A percentile compares a stretch with the other conserved stretches of the same genome.
Evolutionary conservation across 2,329 filamentous ascomycete species (phyloP).

Genomic region (Phoma sp.): DNA sequence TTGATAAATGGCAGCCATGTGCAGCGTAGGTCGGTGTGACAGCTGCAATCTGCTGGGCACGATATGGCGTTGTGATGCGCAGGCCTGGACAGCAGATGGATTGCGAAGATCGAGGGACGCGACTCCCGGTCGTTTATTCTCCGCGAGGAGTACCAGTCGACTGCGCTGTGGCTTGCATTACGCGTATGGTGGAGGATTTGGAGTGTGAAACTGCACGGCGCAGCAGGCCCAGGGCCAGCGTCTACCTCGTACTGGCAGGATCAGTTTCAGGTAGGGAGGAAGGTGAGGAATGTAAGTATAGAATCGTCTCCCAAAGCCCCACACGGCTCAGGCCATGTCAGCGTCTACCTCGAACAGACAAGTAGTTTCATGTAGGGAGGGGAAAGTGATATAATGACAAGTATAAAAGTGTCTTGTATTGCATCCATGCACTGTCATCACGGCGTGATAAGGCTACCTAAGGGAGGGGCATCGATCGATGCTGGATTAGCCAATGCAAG

Average conservation of each 20-base stretch:
- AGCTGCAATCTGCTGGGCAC: not conserved
- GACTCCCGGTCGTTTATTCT: constrained; percentile 3
- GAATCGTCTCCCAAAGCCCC: no score
- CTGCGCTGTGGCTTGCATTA: not conserved
- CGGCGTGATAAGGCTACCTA: constrained; percentile 26
- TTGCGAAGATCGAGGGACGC: not conserved
- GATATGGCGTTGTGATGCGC: constrained; percentile 8
- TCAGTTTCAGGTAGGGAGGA: not conserved
- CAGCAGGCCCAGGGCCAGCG: not conserved
- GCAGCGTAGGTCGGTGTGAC: constrained; percentile 11
- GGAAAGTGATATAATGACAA: not conserved
- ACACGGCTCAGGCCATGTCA: not conserved
- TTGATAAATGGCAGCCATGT: not conserved
- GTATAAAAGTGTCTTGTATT: constrained; percentile 11
- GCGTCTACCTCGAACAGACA: not conserved
- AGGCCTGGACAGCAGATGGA: not conserved
- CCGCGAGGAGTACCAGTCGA: not conserved
- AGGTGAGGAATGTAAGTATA: no score
- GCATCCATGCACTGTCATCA: constrained; percentile 5
- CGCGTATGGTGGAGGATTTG: no score
- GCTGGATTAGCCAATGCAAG: constrained; percentile 45
- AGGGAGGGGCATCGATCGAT: constrained; percentile 30
- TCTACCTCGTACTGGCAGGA: not conserved
- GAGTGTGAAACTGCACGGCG: not conserved
- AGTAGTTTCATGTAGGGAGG: not conserved